phyloP scores from a whole-genome alignment of 495 filamentous ascomycete species.

The Podospora conica region DNA sequence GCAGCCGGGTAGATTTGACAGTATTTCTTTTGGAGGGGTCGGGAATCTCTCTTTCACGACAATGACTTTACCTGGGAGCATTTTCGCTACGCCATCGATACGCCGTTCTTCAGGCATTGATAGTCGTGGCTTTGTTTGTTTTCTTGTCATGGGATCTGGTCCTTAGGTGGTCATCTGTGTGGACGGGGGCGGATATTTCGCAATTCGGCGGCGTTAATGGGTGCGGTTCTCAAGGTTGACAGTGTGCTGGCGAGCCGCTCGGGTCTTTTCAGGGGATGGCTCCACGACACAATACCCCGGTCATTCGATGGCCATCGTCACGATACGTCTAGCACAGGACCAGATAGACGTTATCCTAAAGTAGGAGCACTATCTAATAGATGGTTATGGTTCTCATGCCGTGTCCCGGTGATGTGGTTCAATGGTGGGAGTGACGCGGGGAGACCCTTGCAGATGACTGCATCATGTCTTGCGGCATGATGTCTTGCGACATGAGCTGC shows the following conservation, averaged over 20 bases:
- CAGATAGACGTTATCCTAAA: constrained; percentile 15
- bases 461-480: too few relatives aligned
- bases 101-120: constrained; percentile 28
- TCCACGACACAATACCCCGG: constrained; percentile 20
- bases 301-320: constrained; percentile 12
- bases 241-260: constrained; percentile 16
- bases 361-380: constrained; percentile 28
- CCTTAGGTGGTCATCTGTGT: constrained; percentile 17
- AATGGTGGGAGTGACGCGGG: not conserved
- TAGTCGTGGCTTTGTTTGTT: constrained; percentile 23
- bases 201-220: constrained; percentile 28
- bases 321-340: constrained; percentile 13
- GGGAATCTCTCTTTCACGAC: constrained; percentile 12
- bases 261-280: constrained; percentile 13
- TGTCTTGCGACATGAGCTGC: not conserved
- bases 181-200: constrained; percentile 20
- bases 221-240: constrained; percentile 19
- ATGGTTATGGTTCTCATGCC: constrained; percentile 19
- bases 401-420: not conserved
- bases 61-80: constrained; percentile 24
- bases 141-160: constrained; percentile 16
- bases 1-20: constrained; percentile 18
- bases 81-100: constrained; percentile 28
- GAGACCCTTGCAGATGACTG: not conserved
- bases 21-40: constrained; percentile 19